Conservation (phyloP, 208 protist species). For the Vickermania ingenoplastis region DNA sequence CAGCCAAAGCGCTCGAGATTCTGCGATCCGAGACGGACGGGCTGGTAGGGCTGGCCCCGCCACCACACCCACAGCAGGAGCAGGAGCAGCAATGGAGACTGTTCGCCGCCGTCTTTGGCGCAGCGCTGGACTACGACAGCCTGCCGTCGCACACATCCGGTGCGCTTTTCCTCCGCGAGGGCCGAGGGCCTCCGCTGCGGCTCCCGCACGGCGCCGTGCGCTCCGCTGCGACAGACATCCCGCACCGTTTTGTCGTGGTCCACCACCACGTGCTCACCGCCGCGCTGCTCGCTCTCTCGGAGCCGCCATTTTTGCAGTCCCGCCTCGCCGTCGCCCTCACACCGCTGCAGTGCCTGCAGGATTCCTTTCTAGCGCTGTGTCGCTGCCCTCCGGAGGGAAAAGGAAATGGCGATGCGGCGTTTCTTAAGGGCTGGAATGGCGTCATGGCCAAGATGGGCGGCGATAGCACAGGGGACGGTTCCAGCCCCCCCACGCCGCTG, state of each 20-base stretch:
- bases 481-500: neutral
- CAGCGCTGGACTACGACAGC: neutral
- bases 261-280: neutral
- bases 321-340: neutral
- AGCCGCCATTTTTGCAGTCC: neutral
- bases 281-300: neutral
- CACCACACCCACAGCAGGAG: neutral
- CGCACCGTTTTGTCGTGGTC: neutral
- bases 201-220: neutral
- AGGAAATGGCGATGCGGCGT: no score
- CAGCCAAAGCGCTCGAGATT: neutral
- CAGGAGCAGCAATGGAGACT: neutral
- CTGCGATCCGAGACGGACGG: neutral
- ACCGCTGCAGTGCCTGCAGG: neutral
- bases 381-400: neutral
- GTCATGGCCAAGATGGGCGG: neutral
- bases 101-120: neutral
- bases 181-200: no score
- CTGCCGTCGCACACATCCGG: neutral
- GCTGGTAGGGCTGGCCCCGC: no score
- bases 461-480: neutral
- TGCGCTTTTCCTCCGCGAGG: neutral
- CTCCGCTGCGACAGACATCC: neutral
- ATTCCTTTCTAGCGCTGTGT: neutral
- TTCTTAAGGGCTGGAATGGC: neutral